These are phyloP conservation scores for Nigrospora osmanthi DNA, from an alignment of 2,329 filamentous ascomycete species.

Conservation along the genomic window DNA sequence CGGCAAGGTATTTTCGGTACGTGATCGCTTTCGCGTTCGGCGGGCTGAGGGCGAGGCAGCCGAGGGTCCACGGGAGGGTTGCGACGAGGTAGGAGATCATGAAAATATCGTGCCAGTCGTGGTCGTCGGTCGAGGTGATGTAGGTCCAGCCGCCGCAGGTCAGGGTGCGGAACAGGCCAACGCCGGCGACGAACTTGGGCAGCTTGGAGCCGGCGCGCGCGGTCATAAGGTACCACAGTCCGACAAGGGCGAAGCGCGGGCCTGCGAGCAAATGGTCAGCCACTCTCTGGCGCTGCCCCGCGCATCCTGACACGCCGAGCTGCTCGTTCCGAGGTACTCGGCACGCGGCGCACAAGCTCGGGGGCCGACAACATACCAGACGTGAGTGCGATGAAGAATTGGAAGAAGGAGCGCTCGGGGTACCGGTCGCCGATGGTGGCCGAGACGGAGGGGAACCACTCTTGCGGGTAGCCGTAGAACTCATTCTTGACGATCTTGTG, in stretches of 20 bases:
- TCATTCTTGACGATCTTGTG: slow-evolving; percentile 98
- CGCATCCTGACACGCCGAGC: background rate
- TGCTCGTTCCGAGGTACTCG: background rate
- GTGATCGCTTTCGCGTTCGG: slow-evolving; percentile 75
- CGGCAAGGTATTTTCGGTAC: slow-evolving; percentile 79
- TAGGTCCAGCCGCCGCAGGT: slow-evolving; percentile 98
- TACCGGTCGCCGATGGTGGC: slow-evolving; percentile 96
- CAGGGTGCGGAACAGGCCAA: slow-evolving; percentile 80
- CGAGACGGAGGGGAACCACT: slow-evolving; percentile 96
- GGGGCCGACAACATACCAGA: slow-evolving; percentile 51
- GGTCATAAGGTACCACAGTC: slow-evolving; percentile 86
- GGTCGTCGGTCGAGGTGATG: slow-evolving; percentile 94
- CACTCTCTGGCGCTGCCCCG: background rate
- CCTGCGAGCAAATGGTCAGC: slow-evolving; percentile 37
- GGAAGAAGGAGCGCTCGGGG: slow-evolving; percentile 93
- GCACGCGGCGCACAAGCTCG: background rate
- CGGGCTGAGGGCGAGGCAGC: slow-evolving; percentile 82
- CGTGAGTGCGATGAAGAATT: slow-evolving; percentile 93
- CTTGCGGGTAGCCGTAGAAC: slow-evolving; percentile 85
- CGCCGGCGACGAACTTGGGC: slow-evolving; percentile 71
- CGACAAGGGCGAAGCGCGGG: slow-evolving; percentile 84
- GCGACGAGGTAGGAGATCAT: slow-evolving; percentile 98
- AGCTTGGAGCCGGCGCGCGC: slow-evolving; percentile 61
- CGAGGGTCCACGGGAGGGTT: slow-evolving; percentile 90
- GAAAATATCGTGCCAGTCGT: slow-evolving; percentile 97